A percentile compares a stretch with the other conserved stretches of the same genome.
Evolutionary conservation across 2,329 filamentous ascomycete species (phyloP).

Genomic region (Volutella citrinella): DNA sequence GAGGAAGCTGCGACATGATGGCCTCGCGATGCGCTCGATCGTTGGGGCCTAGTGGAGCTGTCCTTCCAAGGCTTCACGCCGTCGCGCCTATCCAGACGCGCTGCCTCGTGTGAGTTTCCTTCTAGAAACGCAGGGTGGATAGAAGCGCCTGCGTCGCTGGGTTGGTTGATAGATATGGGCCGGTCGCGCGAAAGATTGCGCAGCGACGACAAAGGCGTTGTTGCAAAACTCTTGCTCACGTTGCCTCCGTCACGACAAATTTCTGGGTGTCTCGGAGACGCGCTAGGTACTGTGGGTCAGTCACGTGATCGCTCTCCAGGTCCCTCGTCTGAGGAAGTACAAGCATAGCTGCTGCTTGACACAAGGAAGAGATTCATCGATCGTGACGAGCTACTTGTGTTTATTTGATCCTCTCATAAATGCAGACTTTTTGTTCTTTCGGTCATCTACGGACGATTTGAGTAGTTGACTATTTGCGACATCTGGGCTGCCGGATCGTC

Average conservation of each 20-base stretch:
- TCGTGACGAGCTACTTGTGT: no score
- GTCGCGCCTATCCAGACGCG: constrained; percentile 34
- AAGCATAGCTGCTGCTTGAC: no score
- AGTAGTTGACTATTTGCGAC: no score
- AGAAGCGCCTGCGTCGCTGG: constrained; percentile 1
- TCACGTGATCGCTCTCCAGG: constrained; percentile 24
- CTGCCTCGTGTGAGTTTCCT: constrained; percentile 17
- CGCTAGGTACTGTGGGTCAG: constrained; percentile 17
- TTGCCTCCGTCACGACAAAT: constrained; percentile 33
- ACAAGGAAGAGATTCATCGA: no score
- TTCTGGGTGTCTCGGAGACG: constrained; percentile 27
- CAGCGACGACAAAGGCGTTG: constrained; percentile 29
- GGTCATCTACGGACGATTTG: no score
- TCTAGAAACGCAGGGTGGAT: constrained; percentile 4
- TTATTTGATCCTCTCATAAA: no score
- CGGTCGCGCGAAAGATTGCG: constrained; percentile 26
- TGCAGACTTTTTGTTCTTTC: no score
- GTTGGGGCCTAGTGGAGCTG: constrained; percentile 20
- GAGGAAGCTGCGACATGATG: constrained; percentile 52
- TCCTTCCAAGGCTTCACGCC: constrained; percentile 32
- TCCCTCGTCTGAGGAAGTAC: no score
- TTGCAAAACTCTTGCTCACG: constrained; percentile 18
- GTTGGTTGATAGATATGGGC: constrained; percentile 20
- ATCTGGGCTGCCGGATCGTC: no score
- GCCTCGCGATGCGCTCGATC: constrained; percentile 25